These are phyloP conservation scores for Penicillium vulpinum DNA, from an alignment of 2,329 filamentous ascomycete species.

Conservation along the genomic window DNA sequence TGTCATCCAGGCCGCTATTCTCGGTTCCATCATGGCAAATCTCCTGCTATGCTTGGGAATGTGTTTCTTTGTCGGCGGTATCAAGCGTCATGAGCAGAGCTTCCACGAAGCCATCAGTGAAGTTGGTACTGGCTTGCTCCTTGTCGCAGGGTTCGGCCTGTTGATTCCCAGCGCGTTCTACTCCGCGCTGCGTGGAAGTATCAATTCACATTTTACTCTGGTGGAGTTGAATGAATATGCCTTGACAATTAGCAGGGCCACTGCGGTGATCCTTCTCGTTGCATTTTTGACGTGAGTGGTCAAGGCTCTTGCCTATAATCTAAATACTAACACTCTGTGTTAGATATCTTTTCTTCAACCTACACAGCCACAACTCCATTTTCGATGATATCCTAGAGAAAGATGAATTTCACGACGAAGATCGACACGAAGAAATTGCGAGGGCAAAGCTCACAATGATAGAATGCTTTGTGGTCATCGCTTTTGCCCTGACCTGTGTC, in stretches of 20 bases:
- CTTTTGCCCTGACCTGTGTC: constrained; percentile 66
- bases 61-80: constrained; percentile 76
- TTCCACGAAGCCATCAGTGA: constrained; percentile 78
- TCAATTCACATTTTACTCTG: constrained; percentile 31
- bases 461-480: constrained; percentile 68
- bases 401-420: constrained; percentile 68
- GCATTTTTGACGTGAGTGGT: constrained; percentile 62
- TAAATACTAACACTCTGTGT: constrained; percentile 5
- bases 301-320: background rate
- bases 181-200: constrained; percentile 47
- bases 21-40: constrained; percentile 80
- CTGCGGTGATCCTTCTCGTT: constrained; percentile 68
- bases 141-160: constrained; percentile 67
- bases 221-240: constrained; percentile 54
- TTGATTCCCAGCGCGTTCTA: constrained; percentile 50
- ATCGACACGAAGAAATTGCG: constrained; percentile 59
- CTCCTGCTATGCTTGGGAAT: constrained; percentile 75
- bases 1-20: constrained; percentile 80
- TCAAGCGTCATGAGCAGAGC: constrained; percentile 64
- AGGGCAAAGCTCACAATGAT: constrained; percentile 73
- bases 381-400: constrained; percentile 71
- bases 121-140: constrained; percentile 71
- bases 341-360: constrained; percentile 67
- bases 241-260: constrained; percentile 67
- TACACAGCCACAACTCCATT: constrained; percentile 73